A percentile compares a stretch with the other conserved stretches of the same genome.
These are phyloP conservation scores for Penicillium sclerotigenum DNA, from an alignment of 2,329 filamentous ascomycete genomes.

Conservation along the genomic window DNA sequence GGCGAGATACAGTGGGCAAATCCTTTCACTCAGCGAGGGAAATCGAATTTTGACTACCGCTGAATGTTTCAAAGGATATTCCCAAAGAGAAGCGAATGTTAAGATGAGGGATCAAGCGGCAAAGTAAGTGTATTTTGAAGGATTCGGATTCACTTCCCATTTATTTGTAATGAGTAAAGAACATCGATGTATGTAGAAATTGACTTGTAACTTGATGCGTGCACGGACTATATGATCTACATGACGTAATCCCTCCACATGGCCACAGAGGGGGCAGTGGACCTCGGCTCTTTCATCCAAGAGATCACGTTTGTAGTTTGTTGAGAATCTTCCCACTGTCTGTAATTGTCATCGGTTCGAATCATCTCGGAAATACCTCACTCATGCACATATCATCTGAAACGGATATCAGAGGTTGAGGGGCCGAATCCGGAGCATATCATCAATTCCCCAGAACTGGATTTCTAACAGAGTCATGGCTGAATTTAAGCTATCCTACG, in stretches of 20 bases:
- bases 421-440: neutral
- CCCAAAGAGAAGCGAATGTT: neutral
- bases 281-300: constrained; percentile 13
- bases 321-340: neutral
- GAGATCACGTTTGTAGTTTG: constrained; percentile 15
- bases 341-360: neutral
- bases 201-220: neutral
- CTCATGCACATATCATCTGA: neutral
- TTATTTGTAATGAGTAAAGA: neutral
- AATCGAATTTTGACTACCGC: neutral
- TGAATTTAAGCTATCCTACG: constrained; percentile 66
- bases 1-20: neutral
- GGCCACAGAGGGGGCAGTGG: neutral
- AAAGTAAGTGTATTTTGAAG: neutral
- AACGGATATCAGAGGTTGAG: neutral
- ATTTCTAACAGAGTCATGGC: constrained; percentile 54
- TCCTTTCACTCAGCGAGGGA: neutral
- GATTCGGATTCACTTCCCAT: too few species aligned
- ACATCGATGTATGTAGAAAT: neutral
- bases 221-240: constrained; percentile 18
- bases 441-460: neutral
- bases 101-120: neutral
- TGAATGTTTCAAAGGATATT: neutral
- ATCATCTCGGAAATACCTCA: neutral
- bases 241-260: constrained; percentile 25